Percentiles rank a stretch among this genome's conserved stretches.
phyloP scores from a whole-genome alignment of 2,329 filamentous ascomycete genomes.

The Pseudopyricularia cyperi region DNA sequence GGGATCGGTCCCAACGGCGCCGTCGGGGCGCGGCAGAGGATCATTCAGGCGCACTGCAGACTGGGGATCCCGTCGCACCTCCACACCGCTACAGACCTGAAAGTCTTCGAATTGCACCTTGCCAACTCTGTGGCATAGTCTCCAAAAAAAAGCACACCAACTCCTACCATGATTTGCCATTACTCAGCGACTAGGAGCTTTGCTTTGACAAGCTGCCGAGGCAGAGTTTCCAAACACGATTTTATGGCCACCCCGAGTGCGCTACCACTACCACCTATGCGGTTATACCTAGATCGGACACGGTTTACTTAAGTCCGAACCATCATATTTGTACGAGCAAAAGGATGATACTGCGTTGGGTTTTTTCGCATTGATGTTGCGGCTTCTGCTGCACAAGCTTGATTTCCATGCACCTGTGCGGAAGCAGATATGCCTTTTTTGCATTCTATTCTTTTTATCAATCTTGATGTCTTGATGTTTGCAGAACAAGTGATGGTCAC shows the following conservation, averaged over 20 bases:
- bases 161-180: not conserved
- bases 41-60: conserved; percentile 1
- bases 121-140: not conserved
- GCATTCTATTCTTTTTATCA: not conserved
- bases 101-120: not conserved
- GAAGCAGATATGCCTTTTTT: not conserved
- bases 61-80: not conserved
- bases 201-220: not conserved
- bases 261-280: not conserved
- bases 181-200: not conserved
- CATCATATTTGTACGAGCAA: not conserved
- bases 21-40: conserved; percentile 1
- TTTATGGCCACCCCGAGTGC: not conserved
- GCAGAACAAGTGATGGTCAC: not conserved
- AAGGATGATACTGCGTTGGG: not conserved
- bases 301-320: not conserved
- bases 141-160: not conserved
- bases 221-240: not conserved
- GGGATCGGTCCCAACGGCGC: not conserved
- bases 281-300: not conserved
- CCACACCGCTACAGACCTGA: conserved; percentile 1
- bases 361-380: not conserved
- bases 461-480: not conserved
- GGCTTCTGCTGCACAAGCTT: not conserved
- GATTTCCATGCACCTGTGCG: not conserved